A percentile compares a stretch with the other conserved stretches of the same genome.
phyloP scores from a whole-genome alignment of 2,329 filamentous ascomycete genomes.

The Pyrenochaeta sp. region DNA sequence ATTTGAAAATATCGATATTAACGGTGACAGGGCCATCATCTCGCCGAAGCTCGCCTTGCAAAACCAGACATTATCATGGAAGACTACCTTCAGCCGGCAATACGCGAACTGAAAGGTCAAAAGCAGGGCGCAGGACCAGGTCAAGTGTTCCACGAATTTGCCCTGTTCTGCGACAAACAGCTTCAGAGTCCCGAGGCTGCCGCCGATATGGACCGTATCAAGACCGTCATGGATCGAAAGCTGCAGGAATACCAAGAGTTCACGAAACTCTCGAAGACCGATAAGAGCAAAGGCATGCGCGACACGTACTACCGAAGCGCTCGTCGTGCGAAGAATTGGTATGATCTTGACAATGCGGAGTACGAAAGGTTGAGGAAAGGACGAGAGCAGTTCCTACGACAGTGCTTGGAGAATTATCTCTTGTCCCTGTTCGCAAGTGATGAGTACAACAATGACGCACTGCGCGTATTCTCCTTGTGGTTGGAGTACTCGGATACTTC shows the following conservation, averaged over 20 bases:
- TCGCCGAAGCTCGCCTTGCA: constrained; percentile 88
- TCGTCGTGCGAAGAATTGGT: constrained; percentile 82
- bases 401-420: constrained; percentile 93
- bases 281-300: constrained; percentile 57
- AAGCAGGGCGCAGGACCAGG: constrained; percentile 76
- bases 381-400: constrained; percentile 81
- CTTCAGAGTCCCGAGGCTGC: constrained; percentile 84
- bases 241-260: constrained; percentile 80
- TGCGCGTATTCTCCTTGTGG: constrained; percentile 95
- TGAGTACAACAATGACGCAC: constrained; percentile 84
- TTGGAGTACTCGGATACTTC: constrained; percentile 82
- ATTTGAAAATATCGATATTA: constrained; percentile 23
- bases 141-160: constrained; percentile 92
- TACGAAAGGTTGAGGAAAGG: constrained; percentile 78
- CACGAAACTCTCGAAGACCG: constrained; percentile 63
- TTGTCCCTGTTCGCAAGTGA: constrained; percentile 85
- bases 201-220: constrained; percentile 83
- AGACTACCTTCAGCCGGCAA: constrained; percentile 82
- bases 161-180: constrained; percentile 93
- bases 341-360: constrained; percentile 88
- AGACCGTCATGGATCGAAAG: constrained; percentile 81
- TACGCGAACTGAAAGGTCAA: constrained; percentile 77
- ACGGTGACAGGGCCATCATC: constrained; percentile 71
- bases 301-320: constrained; percentile 63
- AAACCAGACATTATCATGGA: constrained; percentile 90